Conservation (phyloP, 208 protist species). For the Strigomonas culicis region DNA sequence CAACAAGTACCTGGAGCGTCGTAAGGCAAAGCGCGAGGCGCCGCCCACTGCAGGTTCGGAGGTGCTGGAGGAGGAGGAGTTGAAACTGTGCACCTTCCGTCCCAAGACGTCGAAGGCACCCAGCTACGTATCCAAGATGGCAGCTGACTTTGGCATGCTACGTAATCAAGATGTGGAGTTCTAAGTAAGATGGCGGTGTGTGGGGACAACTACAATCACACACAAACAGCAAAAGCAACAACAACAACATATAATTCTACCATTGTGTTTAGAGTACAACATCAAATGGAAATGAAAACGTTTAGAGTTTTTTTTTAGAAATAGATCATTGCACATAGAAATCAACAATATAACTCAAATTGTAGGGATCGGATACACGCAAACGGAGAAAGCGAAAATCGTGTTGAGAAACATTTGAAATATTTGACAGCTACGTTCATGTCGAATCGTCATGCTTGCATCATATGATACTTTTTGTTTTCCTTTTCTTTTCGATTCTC, state of each 20-base stretch:
- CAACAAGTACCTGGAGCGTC: slow-evolving; percentile 26
- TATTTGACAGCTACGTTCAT: too few relatives aligned
- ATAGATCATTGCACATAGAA: background rate
- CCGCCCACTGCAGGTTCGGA: slow-evolving; percentile 27
- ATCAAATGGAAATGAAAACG: too few relatives aligned
- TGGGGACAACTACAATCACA: background rate
- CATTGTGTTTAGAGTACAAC: background rate
- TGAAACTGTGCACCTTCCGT: slow-evolving; percentile 58
- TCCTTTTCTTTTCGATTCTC: slow-evolving; percentile 14
- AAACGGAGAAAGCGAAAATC: too few relatives aligned
- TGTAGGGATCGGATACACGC: too few relatives aligned
- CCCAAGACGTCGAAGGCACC: slow-evolving; percentile 61
- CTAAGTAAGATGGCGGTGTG: background rate
- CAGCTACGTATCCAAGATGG: slow-evolving; percentile 69
- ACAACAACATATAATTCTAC: background rate
- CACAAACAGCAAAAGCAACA: too few relatives aligned
- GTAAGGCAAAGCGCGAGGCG: slow-evolving; percentile 24
- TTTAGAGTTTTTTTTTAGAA: too few relatives aligned
- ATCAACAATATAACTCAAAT: too few relatives aligned
- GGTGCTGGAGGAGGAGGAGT: slow-evolving; percentile 26
- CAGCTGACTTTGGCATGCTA: slow-evolving; percentile 63
- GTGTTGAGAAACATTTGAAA: too few relatives aligned
- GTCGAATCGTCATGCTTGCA: too few relatives aligned
- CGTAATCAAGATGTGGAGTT: slow-evolving; percentile 49
- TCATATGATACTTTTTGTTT: slow-evolving; percentile 1